Evolutionary conservation across 805 yeast species (phyloP).

Genomic region (Cyberlindnera maritima): DNA sequence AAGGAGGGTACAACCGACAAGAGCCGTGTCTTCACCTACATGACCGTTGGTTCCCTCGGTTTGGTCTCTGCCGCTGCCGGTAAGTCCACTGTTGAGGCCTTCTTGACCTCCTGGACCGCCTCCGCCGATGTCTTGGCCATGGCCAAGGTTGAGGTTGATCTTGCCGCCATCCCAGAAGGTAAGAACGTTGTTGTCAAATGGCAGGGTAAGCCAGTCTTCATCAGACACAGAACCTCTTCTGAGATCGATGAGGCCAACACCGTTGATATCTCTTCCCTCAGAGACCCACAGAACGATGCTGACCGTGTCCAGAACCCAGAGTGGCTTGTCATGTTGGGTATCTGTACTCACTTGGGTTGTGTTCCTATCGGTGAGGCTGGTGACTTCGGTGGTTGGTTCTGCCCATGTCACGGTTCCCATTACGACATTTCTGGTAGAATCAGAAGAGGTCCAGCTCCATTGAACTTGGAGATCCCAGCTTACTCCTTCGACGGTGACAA

Average conservation of each 20-base stretch:
- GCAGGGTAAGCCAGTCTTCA: slow-evolving; percentile 99
- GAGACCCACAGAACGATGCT: slow-evolving; percentile 92
- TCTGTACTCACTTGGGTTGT: slow-evolving; percentile 99
- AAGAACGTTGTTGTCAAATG: slow-evolving; percentile 97
- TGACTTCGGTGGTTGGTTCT: slow-evolving; percentile 99
- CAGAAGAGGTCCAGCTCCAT: slow-evolving; percentile 99
- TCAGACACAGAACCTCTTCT: slow-evolving; percentile 93
- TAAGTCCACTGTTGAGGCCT: slow-evolving; percentile 91
- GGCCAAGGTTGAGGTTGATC: slow-evolving; percentile 98
- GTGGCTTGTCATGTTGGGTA: slow-evolving; percentile 99
- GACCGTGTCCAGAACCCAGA: slow-evolving; percentile 96
- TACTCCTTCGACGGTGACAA: slow-evolving; percentile 85
- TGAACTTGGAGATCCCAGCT: slow-evolving; percentile 94
- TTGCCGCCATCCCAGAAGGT: slow-evolving; percentile 92
- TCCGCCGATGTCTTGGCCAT: slow-evolving; percentile 98
- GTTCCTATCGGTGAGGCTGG: slow-evolving; percentile 99
- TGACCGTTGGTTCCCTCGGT: slow-evolving; percentile 97
- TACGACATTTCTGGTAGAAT: slow-evolving; percentile 99
- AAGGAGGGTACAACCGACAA: slow-evolving; percentile 67
- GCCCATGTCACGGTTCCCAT: slow-evolving; percentile 99
- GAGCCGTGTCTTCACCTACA: slow-evolving; percentile 86
- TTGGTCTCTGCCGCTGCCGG: slow-evolving; percentile 90
- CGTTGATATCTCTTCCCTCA: slow-evolving; percentile 71
- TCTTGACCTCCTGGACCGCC: slow-evolving; percentile 91
- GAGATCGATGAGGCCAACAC: slow-evolving; percentile 94